A percentile compares a stretch with the other conserved stretches of the same genome.
phyloP scores from a whole-genome alignment of 2,329 filamentous ascomycete species.

The Paramyrothecium roridum region DNA sequence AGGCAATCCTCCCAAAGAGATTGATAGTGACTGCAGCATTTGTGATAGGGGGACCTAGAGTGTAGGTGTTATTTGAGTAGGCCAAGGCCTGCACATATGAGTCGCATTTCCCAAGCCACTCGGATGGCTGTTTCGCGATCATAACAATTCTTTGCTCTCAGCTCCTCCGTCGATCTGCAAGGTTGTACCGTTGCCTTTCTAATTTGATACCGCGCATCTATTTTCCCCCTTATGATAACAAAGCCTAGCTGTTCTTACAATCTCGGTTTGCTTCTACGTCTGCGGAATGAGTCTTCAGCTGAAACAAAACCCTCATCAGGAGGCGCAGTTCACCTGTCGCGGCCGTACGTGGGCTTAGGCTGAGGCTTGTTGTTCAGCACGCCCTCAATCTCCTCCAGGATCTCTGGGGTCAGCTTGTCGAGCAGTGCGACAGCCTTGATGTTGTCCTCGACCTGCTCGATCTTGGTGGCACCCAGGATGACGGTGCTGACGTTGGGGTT shows the following conservation, averaged over 20 bases:
- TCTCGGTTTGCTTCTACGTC: neutral
- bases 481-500: conserved; percentile 24
- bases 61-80: too few species aligned
- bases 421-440: conserved; percentile 15
- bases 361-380: conserved; percentile 17
- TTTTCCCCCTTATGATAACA: too few species aligned
- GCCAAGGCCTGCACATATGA: too few species aligned
- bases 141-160: too few species aligned
- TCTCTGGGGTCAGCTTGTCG: conserved; percentile 14
- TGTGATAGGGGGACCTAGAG: too few species aligned
- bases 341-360: conserved; percentile 8
- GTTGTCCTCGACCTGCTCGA: conserved; percentile 19
- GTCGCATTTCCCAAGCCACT: too few species aligned
- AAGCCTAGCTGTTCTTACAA: neutral
- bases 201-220: too few species aligned
- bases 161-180: too few species aligned
- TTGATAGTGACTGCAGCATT: too few species aligned
- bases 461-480: conserved; percentile 22
- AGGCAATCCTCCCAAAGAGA: too few species aligned
- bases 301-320: neutral
- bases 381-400: conserved; percentile 17
- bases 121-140: too few species aligned
- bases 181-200: too few species aligned
- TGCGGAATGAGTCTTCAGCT: neutral
- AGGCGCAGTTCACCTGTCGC: conserved; percentile 11